A percentile compares a stretch with the other conserved stretches of the same genome.
These are phyloP conservation scores for Trypanosoma brucei DNA, from an alignment of 208 protist species.

Conservation along the genomic window DNA sequence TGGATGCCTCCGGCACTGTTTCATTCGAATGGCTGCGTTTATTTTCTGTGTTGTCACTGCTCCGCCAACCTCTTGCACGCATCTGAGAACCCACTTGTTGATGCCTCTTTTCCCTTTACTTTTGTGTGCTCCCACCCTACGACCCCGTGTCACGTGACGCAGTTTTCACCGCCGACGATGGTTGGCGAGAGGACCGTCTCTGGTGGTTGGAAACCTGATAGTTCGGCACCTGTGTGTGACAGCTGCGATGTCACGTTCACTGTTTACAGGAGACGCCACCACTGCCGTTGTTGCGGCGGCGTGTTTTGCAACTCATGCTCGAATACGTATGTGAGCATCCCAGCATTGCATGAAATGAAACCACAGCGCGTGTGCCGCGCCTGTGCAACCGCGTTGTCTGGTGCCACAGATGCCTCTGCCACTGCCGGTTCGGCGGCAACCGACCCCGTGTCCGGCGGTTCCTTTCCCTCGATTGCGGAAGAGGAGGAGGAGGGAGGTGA, in stretches of 20 bases:
- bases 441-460: too few relatives aligned
- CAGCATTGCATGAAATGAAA: slow-evolving; percentile 15
- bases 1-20: neutral
- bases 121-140: neutral
- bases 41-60: too few relatives aligned
- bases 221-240: slow-evolving; percentile 22
- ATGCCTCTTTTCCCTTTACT: slow-evolving; percentile 4
- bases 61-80: too few relatives aligned
- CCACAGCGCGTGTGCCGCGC: slow-evolving; percentile 42
- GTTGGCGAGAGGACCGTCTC: slow-evolving; percentile 6
- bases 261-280: slow-evolving; percentile 32
- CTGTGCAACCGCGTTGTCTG: slow-evolving; percentile 14
- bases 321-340: slow-evolving; percentile 18
- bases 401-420: neutral
- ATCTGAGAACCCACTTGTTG: too few relatives aligned
- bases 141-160: neutral
- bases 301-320: slow-evolving; percentile 50
- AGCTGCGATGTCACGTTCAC: slow-evolving; percentile 26
- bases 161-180: neutral
- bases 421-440: neutral
- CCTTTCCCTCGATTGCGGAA: too few relatives aligned
- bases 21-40: neutral
- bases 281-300: slow-evolving; percentile 29
- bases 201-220: slow-evolving; percentile 32
- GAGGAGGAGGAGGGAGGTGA: too few relatives aligned